Conservation (phyloP, 495 filamentous ascomycete species). For the Penicillium dipodomyicola region DNA sequence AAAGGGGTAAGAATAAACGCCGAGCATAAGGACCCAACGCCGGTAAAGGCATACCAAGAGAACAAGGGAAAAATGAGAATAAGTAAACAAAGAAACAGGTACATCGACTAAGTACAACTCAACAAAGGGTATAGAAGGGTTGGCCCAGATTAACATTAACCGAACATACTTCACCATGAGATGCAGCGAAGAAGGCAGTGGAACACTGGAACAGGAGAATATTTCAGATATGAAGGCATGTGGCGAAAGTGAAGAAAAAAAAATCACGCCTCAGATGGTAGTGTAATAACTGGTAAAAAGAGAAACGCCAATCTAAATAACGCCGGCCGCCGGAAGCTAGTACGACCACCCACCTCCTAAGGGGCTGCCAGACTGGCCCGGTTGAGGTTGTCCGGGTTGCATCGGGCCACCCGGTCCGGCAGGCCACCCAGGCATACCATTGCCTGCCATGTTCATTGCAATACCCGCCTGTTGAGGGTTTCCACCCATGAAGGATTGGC, state of each 20-base stretch:
- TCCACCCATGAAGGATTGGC: constrained; percentile 42
- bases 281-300: constrained; percentile 6
- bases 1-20: constrained; percentile 16
- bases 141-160: constrained; percentile 43
- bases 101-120: constrained; percentile 35
- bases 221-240: constrained; percentile 21
- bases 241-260: constrained; percentile 19
- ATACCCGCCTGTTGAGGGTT: constrained; percentile 41
- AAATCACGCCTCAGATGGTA: constrained; percentile 18
- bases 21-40: constrained; percentile 19
- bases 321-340: constrained; percentile 28
- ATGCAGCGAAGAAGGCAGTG: constrained; percentile 15
- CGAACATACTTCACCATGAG: constrained; percentile 27
- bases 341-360: constrained; percentile 47
- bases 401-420: constrained; percentile 35
- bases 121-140: constrained; percentile 48
- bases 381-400: constrained; percentile 46
- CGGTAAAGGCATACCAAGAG: constrained; percentile 1
- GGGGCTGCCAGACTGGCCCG: constrained; percentile 44
- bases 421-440: constrained; percentile 44
- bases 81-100: constrained; percentile 17
- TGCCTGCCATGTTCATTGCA: constrained; percentile 41
- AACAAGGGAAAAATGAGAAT: constrained; percentile 1
- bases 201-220: constrained; percentile 16
- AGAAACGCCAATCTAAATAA: constrained; percentile 34